Conservation (phyloP, 2,329 filamentous ascomycete species). For the Fusarium coicis region DNA sequence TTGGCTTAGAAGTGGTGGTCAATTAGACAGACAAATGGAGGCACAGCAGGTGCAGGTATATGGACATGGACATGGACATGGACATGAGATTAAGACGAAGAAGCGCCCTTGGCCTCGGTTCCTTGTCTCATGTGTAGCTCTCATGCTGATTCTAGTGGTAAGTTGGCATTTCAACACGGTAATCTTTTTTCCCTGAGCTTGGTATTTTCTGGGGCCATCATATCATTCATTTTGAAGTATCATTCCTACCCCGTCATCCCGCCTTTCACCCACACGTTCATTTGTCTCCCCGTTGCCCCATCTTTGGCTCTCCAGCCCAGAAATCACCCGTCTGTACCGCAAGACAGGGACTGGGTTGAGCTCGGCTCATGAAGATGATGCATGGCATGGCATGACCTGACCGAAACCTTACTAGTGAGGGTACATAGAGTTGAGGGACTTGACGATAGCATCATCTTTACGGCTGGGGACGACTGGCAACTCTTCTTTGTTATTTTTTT, state of each 20-base stretch:
- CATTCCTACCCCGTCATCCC: constrained; percentile 36
- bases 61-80: constrained; percentile 17
- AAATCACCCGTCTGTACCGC: constrained; percentile 31
- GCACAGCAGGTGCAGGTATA: constrained; percentile 15
- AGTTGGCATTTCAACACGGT: constrained; percentile 27
- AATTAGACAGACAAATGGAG: constrained; percentile 25
- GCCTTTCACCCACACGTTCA: constrained; percentile 33
- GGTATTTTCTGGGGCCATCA: constrained; percentile 23
- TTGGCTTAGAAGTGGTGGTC: constrained; percentile 13
- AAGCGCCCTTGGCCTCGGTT: constrained; percentile 27
- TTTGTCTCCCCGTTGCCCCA: constrained; percentile 29
- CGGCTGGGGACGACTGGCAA: background rate
- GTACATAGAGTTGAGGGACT: constrained; percentile 2
- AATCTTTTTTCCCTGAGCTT: constrained; percentile 9
- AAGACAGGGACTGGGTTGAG: constrained; percentile 34
- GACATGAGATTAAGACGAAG: constrained; percentile 13
- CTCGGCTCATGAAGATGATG: constrained; percentile 30
- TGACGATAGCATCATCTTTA: constrained; percentile 27
- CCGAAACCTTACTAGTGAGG: constrained; percentile 29
- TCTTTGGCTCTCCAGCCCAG: constrained; percentile 20
- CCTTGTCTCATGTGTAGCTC: constrained; percentile 14
- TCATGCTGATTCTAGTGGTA: constrained; percentile 38
- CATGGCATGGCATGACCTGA: constrained; percentile 39
- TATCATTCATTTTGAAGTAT: constrained; percentile 24
- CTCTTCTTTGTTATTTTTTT: too few relatives aligned